phyloP scores from a whole-genome alignment of 2,329 filamentous ascomycete genomes.

The Microcera coccophila region DNA sequence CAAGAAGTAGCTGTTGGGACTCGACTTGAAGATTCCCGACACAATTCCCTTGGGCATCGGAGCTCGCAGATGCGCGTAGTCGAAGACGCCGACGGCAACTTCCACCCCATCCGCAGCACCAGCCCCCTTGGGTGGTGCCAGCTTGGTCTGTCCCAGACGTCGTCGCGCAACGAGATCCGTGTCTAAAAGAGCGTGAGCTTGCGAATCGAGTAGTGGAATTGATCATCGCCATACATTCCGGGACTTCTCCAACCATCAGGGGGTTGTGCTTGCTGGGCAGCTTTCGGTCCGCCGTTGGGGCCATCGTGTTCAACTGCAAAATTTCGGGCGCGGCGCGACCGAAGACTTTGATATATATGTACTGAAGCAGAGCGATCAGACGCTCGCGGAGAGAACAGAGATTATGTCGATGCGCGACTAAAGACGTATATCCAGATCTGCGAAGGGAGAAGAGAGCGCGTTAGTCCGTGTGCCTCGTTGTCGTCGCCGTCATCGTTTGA shows the following conservation, averaged over 20 bases:
- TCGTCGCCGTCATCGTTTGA: slow-evolving; percentile 8
- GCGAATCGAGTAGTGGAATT: slow-evolving; percentile 7
- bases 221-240: slow-evolving; percentile 49
- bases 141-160: slow-evolving; percentile 86
- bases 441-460: slow-evolving; percentile 7
- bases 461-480: slow-evolving; percentile 14
- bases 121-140: slow-evolving; percentile 77
- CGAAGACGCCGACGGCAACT: slow-evolving; percentile 76
- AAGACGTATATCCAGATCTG: slow-evolving; percentile 8
- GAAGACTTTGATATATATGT: slow-evolving; percentile 9
- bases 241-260: slow-evolving; percentile 61
- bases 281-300: slow-evolving; percentile 35
- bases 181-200: slow-evolving; percentile 46
- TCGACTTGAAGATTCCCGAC: slow-evolving; percentile 87
- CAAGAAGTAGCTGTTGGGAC: slow-evolving; percentile 90
- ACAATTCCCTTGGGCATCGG: slow-evolving; percentile 87
- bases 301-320: slow-evolving; percentile 33
- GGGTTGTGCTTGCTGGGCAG: slow-evolving; percentile 63
- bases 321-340: slow-evolving; percentile 22
- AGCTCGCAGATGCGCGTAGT: slow-evolving; percentile 92
- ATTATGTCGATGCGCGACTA: slow-evolving; percentile 13
- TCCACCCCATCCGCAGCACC: slow-evolving; percentile 70
- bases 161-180: slow-evolving; percentile 75
- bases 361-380: too few species aligned
- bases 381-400: slow-evolving; percentile 3